Evolutionary conservation across 1,139 yeast species (phyloP).

Genomic region (Yamadazyma diddensiae): DNA sequence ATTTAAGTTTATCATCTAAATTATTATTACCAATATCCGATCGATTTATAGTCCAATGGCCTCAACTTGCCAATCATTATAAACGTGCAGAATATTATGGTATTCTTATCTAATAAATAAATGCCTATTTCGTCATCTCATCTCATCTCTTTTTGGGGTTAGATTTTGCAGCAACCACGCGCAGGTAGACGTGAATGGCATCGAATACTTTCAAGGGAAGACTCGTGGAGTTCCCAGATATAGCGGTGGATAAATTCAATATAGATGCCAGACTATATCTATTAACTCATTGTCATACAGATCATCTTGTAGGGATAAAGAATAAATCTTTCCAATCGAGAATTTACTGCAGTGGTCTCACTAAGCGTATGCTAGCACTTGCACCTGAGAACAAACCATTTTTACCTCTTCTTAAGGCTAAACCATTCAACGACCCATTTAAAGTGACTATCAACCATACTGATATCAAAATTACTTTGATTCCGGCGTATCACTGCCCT

Average conservation of each 20-base stretch:
- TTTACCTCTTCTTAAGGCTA: constrained; percentile 19
- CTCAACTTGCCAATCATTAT: constrained; percentile 50
- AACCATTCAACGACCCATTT: constrained; percentile 27
- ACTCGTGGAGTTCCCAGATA: constrained; percentile 32
- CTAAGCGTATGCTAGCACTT: constrained; percentile 32
- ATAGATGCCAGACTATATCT: constrained; percentile 27
- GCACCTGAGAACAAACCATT: constrained; percentile 23
- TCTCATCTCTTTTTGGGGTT: neutral
- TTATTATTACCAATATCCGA: constrained; percentile 69
- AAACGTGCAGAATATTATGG: constrained; percentile 77
- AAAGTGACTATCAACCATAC: constrained; percentile 13
- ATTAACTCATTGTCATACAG: constrained; percentile 57
- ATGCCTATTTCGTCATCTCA: neutral
- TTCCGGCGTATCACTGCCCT: constrained; percentile 58
- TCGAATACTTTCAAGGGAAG: constrained; percentile 16
- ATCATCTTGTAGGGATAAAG: constrained; percentile 52
- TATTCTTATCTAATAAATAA: constrained; percentile 45
- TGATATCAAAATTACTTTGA: constrained; percentile 22
- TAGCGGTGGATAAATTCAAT: constrained; percentile 45
- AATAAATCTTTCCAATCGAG: constrained; percentile 36
- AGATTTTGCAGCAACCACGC: constrained; percentile 1
- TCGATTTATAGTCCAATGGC: constrained; percentile 90
- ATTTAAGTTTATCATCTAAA: constrained; percentile 73
- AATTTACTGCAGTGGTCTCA: constrained; percentile 50
- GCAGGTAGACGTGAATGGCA: neutral